Base-by-base conservation (phyloP, 2,329 filamentous ascomycete genomes). In the Arthrobotrys iridis region DNA sequence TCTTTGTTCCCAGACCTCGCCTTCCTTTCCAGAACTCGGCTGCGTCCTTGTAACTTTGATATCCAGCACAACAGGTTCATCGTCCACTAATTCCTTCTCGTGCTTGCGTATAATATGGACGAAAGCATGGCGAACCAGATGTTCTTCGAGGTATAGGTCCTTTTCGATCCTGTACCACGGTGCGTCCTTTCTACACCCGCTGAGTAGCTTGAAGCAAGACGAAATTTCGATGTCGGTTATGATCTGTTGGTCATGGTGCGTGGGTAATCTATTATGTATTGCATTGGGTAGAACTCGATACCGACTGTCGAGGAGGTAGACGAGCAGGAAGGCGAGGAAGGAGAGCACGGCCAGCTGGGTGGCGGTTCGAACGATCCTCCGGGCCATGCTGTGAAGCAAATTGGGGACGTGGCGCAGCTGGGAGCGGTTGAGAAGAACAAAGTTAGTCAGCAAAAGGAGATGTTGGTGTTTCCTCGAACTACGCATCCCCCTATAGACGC, bases 231-330 rank as follows among this genome's bases (percentile, higher is more conserved):
- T 86, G 83, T 97, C 93, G 80, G 92, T 96, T 79, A 97, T 88
- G 80, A 96, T 89, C 73, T 91, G 87, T 77, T 93, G 93, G 45
- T 91, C 88, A 80, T 96, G 91, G 82, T 97, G 93, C 76, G 89
- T 88, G 24, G 93, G 93, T 80, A 96, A 88, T 82, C 94, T 92
- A 81, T 89, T 91, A 85, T 97, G 93, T 78, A 97, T 90, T 74
- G 90, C 88, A 80, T 89, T 89, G 43, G 93, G 93, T 35, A 97
- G 88, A 73, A 97, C 91, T 78, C 91, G 88, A 84, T 95, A 96
- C 81, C 91, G 92, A 80, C 90, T 91, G 83, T 97, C 93, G 84
- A 97, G 89, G 82, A 96, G 87, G 82, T 94, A 89, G 78, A 93
- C 83, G 79, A 94, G 83, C 79, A 93, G 81, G 78, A 94, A 85